Evolutionary conservation across 768 basidiomycete genomes (phyloP).

Genomic region (Pluteus cervinus): DNA sequence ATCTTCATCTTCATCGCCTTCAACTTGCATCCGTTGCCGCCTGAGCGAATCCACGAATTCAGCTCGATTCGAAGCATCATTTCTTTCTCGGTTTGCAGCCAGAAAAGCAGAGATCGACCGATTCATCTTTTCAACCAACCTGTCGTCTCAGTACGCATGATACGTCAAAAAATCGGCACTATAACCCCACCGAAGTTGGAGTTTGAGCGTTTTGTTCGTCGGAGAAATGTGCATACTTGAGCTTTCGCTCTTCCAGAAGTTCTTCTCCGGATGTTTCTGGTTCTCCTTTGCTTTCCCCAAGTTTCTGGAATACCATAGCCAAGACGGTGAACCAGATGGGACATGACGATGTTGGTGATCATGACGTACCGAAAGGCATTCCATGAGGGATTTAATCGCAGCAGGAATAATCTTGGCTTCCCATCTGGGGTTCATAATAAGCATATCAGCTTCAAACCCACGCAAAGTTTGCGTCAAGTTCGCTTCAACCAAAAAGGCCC

Average conservation of each 20-base stretch:
- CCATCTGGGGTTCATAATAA: constrained; percentile 63
- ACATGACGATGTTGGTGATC: no score
- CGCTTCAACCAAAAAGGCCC: constrained; percentile 45
- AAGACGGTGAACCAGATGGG: no score
- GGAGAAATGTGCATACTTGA: constrained; percentile 51
- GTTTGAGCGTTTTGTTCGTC: constrained; percentile 41
- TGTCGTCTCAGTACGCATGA: constrained; percentile 1
- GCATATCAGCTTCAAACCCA: constrained; percentile 66
- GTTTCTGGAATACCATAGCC: constrained; percentile 9
- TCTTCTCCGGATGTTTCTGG: constrained; percentile 8
- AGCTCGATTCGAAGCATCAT: constrained; percentile 69
- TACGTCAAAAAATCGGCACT: constrained; percentile 3
- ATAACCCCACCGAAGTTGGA: constrained; percentile 50
- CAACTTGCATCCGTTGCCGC: constrained; percentile 44
- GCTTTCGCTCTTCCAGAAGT: constrained; percentile 61
- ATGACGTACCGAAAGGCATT: no score
- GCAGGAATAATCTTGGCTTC: constrained; percentile 51
- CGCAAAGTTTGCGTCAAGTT: constrained; percentile 52
- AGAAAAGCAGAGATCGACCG: constrained; percentile 70
- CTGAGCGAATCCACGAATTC: constrained; percentile 64
- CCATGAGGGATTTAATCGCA: no score
- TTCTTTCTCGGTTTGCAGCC: constrained; percentile 62
- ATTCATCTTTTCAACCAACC: constrained; percentile 41
- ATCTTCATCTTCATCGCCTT: constrained; percentile 19
- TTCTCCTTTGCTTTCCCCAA: constrained; percentile 5